A percentile compares a stretch with the other conserved stretches of the same genome.
Evolutionary conservation across 768 basidiomycete genomes (phyloP).

Genomic region (Boletus rufocinnamomeus): DNA sequence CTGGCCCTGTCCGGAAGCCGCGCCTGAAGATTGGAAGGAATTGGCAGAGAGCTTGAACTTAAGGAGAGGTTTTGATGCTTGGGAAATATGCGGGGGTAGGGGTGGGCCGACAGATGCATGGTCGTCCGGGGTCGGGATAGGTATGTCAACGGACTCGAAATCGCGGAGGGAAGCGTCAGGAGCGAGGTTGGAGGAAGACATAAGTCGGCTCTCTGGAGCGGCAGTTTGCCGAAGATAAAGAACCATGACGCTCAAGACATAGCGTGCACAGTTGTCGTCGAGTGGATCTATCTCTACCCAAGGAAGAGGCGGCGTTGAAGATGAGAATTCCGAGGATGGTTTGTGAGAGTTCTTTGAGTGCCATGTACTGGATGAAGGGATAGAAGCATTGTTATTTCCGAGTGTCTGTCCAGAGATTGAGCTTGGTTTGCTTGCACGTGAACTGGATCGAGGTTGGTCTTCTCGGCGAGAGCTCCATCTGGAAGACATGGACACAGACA

Average conservation of each 20-base stretch:
- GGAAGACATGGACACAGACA: conserved; percentile 75
- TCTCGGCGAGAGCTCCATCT: conserved; percentile 60
- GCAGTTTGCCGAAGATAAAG: conserved; percentile 77
- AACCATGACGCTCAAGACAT: conserved; percentile 80
- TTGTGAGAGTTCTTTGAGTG: conserved; percentile 36
- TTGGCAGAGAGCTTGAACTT: conserved; percentile 40
- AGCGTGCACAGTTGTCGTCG: conserved; percentile 80
- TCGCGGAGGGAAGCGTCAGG: conserved; percentile 70
- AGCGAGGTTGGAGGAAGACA: conserved; percentile 60
- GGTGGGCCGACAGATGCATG: conserved; percentile 21
- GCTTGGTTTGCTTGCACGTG: conserved; percentile 43
- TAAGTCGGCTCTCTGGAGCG: conserved; percentile 52
- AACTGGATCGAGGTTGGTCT: conserved; percentile 42
- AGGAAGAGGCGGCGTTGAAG: conserved; percentile 38
- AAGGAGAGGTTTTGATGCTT: conserved; percentile 33
- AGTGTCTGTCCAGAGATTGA: conserved; percentile 35
- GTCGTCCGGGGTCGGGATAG: conserved; percentile 28
- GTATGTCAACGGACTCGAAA: conserved; percentile 59
- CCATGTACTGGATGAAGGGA: conserved; percentile 31
- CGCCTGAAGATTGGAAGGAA: conserved; percentile 44
- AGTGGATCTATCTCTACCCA: conserved; percentile 70
- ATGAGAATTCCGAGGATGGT: conserved; percentile 43
- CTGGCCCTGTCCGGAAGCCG: conserved; percentile 28
- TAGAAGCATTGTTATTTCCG: conserved; percentile 37
- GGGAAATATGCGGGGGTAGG: conserved; percentile 46